Evolutionary conservation across 768 basidiomycete species (phyloP).

Genomic region (Chalciporus pseudorubinellus): DNA sequence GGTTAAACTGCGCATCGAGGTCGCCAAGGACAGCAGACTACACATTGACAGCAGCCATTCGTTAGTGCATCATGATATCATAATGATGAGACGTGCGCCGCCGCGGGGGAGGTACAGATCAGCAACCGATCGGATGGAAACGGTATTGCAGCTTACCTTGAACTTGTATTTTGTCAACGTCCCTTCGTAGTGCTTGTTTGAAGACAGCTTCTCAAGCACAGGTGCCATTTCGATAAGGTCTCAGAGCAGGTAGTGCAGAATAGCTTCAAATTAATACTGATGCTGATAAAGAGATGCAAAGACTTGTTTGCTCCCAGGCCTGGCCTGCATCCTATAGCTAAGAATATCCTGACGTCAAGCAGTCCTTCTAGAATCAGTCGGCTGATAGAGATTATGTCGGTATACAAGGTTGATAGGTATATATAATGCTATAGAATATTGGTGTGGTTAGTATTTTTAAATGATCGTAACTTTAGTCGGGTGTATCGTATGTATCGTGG

Average conservation of each 20-base stretch:
- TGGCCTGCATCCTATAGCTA: background rate
- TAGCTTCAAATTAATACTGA: background rate
- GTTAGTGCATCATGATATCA: background rate
- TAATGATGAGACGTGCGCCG: background rate
- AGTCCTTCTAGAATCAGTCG: too few relatives aligned
- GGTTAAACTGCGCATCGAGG: slow-evolving; percentile 74
- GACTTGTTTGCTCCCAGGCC: slow-evolving; percentile 1
- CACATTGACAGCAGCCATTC: too few relatives aligned
- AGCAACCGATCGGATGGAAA: too few relatives aligned
- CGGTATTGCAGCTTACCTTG: slow-evolving; percentile 46
- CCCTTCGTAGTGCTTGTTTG: slow-evolving; percentile 80
- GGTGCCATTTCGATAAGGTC: slow-evolving; percentile 11
- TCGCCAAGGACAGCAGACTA: slow-evolving; percentile 74
- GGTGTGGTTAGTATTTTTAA: slow-evolving; percentile 2
- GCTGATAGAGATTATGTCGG: too few relatives aligned
- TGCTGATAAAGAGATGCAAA: background rate
- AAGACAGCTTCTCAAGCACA: slow-evolving; percentile 64
- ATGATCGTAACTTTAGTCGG: background rate
- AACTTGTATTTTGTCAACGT: slow-evolving; percentile 84
- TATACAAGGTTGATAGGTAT: slow-evolving; percentile 6
- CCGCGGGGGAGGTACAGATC: too few relatives aligned
- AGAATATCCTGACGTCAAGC: slow-evolving; percentile 11
- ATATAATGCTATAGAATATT: background rate
- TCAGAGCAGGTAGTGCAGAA: background rate
- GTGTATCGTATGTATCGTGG: background rate